Conservation (phyloP, 1,284 basidiomycete genomes). For the Bjerkandera adusta region DNA sequence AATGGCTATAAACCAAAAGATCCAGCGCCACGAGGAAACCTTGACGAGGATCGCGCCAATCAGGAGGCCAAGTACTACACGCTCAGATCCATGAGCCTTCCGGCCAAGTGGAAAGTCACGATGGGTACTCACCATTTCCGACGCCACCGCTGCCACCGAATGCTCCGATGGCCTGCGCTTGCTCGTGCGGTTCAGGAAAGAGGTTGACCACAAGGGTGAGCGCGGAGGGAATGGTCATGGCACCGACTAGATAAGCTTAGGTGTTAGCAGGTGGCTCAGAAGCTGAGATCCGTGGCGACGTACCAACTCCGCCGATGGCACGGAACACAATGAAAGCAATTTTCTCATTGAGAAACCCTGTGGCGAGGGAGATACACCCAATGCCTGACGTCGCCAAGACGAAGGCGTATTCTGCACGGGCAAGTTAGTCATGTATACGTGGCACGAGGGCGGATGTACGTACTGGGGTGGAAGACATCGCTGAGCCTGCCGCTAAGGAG, state of each 20-base stretch:
- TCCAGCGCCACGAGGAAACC: slow-evolving; percentile 34
- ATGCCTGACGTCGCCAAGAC: slow-evolving; percentile 27
- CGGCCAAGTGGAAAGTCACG: slow-evolving; percentile 1
- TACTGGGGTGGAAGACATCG: slow-evolving; percentile 7
- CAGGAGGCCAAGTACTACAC: slow-evolving; percentile 29
- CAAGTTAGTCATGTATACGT: not conserved
- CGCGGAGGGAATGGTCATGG: slow-evolving; percentile 37
- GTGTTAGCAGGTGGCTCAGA: no score
- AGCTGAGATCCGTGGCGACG: not conserved
- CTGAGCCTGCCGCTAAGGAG: slow-evolving; percentile 19
- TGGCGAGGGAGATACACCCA: slow-evolving; percentile 28
- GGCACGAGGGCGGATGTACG: not conserved
- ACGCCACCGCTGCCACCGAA: slow-evolving; percentile 35
- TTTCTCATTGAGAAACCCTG: slow-evolving; percentile 30
- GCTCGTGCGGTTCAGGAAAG: slow-evolving; percentile 34
- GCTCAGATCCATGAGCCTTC: not conserved
- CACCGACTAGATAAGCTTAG: slow-evolving; percentile 20
- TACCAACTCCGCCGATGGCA: slow-evolving; percentile 17
- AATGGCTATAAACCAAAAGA: slow-evolving; percentile 38
- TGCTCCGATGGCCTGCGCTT: slow-evolving; percentile 33
- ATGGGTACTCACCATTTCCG: slow-evolving; percentile 32
- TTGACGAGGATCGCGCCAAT: slow-evolving; percentile 33
- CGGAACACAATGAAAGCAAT: slow-evolving; percentile 34
- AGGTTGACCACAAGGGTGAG: slow-evolving; percentile 37
- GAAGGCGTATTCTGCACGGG: slow-evolving; percentile 18